Conservation (phyloP, 495 filamentous ascomycete species). For the Aspergillus leporis region DNA sequence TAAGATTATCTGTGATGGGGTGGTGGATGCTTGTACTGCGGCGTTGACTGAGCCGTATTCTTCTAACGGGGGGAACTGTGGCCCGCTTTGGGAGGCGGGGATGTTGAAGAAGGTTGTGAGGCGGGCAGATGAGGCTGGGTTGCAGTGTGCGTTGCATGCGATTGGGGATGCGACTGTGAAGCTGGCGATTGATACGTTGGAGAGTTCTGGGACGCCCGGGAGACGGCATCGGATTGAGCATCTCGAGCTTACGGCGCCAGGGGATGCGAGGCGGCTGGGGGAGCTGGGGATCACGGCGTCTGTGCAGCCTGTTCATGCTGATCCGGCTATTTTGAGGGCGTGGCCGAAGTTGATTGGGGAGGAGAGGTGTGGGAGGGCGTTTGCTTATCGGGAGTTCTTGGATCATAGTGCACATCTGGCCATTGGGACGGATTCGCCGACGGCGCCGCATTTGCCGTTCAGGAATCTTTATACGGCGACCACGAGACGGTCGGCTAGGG, state of each 20-base stretch:
- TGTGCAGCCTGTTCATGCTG: slow-evolving; percentile 64
- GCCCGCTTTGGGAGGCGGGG: slow-evolving; percentile 52
- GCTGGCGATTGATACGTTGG: slow-evolving; percentile 54
- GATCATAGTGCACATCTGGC: slow-evolving; percentile 54
- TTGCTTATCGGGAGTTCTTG: slow-evolving; percentile 62
- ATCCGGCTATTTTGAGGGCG: slow-evolving; percentile 60
- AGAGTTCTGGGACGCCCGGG: slow-evolving; percentile 24
- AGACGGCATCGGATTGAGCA: slow-evolving; percentile 63
- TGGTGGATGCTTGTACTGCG: slow-evolving; percentile 67
- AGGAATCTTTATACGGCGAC: slow-evolving; percentile 61
- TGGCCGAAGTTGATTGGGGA: slow-evolving; percentile 58
- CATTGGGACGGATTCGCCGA: slow-evolving; percentile 62
- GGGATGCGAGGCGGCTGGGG: slow-evolving; percentile 54
- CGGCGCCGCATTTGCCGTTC: slow-evolving; percentile 56
- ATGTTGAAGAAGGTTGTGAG: slow-evolving; percentile 52
- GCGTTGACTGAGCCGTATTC: slow-evolving; percentile 61
- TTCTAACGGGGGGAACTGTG: slow-evolving; percentile 28
- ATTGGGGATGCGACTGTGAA: slow-evolving; percentile 61
- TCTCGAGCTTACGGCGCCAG: slow-evolving; percentile 55
- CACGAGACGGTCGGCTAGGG: slow-evolving; percentile 55
- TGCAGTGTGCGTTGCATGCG: slow-evolving; percentile 64
- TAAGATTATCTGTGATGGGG: slow-evolving; percentile 69
- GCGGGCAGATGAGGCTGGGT: slow-evolving; percentile 48
- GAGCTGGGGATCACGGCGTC: slow-evolving; percentile 59
- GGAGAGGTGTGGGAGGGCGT: slow-evolving; percentile 53